Evolutionary conservation across 495 filamentous ascomycete species (phyloP), one percentile per base, ranked within the genome.

Genomic region (Hypoxylon fragiforme): DNA sequence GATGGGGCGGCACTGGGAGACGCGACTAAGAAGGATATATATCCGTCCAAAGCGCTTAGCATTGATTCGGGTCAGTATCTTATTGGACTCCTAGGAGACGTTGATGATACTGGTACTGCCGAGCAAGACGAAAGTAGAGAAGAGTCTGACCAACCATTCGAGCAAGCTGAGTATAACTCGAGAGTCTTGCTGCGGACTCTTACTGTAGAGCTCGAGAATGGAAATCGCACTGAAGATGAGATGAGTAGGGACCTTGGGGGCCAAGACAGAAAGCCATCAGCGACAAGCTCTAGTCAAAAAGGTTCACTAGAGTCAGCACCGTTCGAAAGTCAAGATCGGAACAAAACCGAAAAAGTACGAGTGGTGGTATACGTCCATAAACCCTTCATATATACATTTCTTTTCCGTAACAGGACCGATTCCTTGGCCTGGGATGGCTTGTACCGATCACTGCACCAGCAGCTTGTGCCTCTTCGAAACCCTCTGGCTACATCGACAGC

Each of bases 331-430:
- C 77, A 78, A 53, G 77, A 81, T 46, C 66, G 64, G 40, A 78
- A 78, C 56, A 80, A 79, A 48, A 72, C 71, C 7, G 69, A 80
- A 39, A 78, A 81, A 51, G 70, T 94, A 18, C 83, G 85, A 18
- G 89, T 89, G 3, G 81, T 95, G 2, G 81, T 95, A 38, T 83
- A 82, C 49, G 71, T 75, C 72, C 85, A 90, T 60, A 83, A 81
- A 64, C 94, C 94, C 2, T 97, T 97, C 71, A 87, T 96, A 46
- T 96, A 90, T 69, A 85, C 89, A 3, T 89, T 97, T 60, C 77
- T 98, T 12, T 97, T 97, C 72, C 79, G 88, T 38, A 78, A 84
- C 9, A 73, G 75, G 31, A 87, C 90, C 1, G 77, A 82, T 28
- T 77, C 85, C 15, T 76, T 96, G 5, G 74, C 82, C 12, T 82